These are phyloP conservation scores for Coniosporium apollinis DNA, from an alignment of 495 filamentous ascomycete species.

Conservation along the genomic window DNA sequence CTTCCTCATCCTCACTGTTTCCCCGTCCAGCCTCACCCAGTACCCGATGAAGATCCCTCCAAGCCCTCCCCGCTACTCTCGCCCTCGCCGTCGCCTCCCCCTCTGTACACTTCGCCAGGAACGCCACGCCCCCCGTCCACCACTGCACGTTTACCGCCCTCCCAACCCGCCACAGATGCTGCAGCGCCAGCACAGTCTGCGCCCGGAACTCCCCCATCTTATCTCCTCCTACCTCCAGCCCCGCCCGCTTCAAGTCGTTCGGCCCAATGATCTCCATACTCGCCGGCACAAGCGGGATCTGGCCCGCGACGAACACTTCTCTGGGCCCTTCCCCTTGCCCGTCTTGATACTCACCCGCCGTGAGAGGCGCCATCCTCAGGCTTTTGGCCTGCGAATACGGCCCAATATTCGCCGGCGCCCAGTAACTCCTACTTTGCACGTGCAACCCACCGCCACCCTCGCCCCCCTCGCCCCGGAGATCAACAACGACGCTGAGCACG, in stretches of 20 bases:
- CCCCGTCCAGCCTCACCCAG: slow-evolving; percentile 6
- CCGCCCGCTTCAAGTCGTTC: not conserved
- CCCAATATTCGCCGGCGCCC: slow-evolving; percentile 95
- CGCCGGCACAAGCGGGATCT: slow-evolving; percentile 75
- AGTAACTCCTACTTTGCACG: slow-evolving; percentile 87
- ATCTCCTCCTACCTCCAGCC: not conserved
- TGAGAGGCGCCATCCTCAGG: slow-evolving; percentile 10
- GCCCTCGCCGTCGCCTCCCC: slow-evolving; percentile 21
- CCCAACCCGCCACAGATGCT: slow-evolving; percentile 83
- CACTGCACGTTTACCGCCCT: slow-evolving; percentile 50
- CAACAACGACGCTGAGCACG: slow-evolving; percentile 38
- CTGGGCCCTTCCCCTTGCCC: not conserved
- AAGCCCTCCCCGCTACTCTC: slow-evolving; percentile 29
- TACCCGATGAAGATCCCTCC: slow-evolving; percentile 32
- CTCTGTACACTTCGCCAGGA: slow-evolving; percentile 30
- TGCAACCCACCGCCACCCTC: slow-evolving; percentile 52
- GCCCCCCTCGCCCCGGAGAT: too few relatives aligned
- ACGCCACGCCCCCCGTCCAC: slow-evolving; percentile 60
- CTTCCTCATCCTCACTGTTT: slow-evolving; percentile 19
- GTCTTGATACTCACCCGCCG: slow-evolving; percentile 13
- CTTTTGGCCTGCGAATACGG: slow-evolving; percentile 87
- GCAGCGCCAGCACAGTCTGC: slow-evolving; percentile 51
- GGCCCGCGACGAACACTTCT: slow-evolving; percentile 58
- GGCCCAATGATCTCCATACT: slow-evolving; percentile 44
- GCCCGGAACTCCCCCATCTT: slow-evolving; percentile 15